Base-by-base conservation (phyloP, 2,329 filamentous ascomycete genomes). In the Ciborinia camelliae region DNA sequence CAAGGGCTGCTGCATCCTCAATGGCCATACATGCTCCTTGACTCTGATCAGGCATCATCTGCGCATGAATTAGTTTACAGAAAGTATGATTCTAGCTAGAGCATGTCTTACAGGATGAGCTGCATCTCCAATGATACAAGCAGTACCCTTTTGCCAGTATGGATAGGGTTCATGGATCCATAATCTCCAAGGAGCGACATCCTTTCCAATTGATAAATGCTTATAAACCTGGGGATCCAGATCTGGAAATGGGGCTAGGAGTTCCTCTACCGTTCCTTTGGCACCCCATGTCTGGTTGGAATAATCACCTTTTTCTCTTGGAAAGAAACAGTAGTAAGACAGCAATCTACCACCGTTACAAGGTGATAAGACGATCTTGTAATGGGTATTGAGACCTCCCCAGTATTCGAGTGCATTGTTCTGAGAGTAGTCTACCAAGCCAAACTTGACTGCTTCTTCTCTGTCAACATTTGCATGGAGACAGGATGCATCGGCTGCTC, bases 281-380 rank as follows among this genome's bases (percentile, higher is more conserved):
- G 77, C 77, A 0, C 81, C 84, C 86, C 87, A 89, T 12, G 79
- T 80, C 59, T 89, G 85, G 47, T 76, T 82, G 0, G 79, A 78
- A 70, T 85, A 89, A 73, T 89, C 85, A 8, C 84, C 84, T 66
- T 81, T 79, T 7, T 81, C 68, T 60, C 83, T 80, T 0, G 86
- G 83, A 75, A 88, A 89, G 79, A 89, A 89, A 76, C 86, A 89
- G 76, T 90, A 90, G 77, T 88, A 90, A 0, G 86, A 88, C 3
- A 89, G 79, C 3, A 89, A 77, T 66, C 83, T 83, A 62, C 87
- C 86, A 28, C 82, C 83, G 71, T 89, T 87, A 77, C 88, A 90
- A 6, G 87, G 86, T 0, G 86, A 89, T 2, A 90, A 78, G 6
- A 90, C 87, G 65, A 90, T 90, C 79, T 90, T 90, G 75, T 89